Conservation (phyloP, 2,329 filamentous ascomycete genomes). For the Triangularia verruculosa region DNA sequence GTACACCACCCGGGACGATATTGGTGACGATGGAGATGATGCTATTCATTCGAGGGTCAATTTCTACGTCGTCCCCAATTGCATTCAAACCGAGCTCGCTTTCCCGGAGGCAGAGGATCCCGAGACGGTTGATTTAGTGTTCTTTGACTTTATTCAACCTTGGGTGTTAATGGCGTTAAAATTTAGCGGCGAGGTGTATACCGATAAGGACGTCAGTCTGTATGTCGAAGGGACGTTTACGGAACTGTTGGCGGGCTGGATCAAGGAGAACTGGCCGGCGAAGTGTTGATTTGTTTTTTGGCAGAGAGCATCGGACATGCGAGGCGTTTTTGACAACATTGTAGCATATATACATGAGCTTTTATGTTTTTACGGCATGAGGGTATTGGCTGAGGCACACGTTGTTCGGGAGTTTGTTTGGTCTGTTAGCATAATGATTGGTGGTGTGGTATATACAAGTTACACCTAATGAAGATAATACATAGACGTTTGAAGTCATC, state of each 20-base stretch:
- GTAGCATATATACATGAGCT: neutral
- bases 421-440: neutral
- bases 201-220: constrained; percentile 43
- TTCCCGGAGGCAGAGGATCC: constrained; percentile 59
- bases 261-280: constrained; percentile 53
- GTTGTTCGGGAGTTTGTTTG: neutral
- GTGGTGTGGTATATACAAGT: neutral
- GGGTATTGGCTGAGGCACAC: neutral
- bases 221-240: constrained; percentile 57
- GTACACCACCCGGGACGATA: constrained; percentile 87
- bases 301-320: constrained; percentile 30
- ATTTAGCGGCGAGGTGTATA: constrained; percentile 52
- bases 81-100: constrained; percentile 65
- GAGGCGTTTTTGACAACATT: neutral
- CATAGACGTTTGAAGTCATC: neutral
- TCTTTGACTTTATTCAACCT: constrained; percentile 84
- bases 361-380: neutral
- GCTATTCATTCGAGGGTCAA: constrained; percentile 73
- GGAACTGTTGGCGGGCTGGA: constrained; percentile 55
- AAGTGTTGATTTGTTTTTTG: constrained; percentile 21
- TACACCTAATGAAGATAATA: neutral
- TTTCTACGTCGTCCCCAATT: constrained; percentile 79
- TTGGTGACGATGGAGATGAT: constrained; percentile 82
- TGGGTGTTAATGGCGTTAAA: constrained; percentile 76
- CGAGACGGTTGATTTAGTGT: constrained; percentile 79